Conservation (phyloP, 345 rosid species). For the Pistacia vera region DNA sequence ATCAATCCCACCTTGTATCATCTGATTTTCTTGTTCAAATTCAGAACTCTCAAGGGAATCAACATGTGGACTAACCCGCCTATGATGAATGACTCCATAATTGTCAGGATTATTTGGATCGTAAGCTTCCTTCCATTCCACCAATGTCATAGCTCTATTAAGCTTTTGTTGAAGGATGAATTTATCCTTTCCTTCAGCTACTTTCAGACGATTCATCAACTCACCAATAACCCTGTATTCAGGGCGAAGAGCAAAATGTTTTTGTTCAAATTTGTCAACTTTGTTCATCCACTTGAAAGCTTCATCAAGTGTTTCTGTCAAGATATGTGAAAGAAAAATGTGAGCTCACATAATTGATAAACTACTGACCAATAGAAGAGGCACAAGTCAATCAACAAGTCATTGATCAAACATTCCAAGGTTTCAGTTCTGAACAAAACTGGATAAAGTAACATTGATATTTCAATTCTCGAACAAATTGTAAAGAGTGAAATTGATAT, state of each 20-base stretch:
- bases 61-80: constrained; percentile 41
- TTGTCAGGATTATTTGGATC: constrained; percentile 87
- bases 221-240: constrained; percentile 94
- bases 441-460: background rate
- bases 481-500: background rate
- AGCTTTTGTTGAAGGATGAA: constrained; percentile 85
- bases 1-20: constrained; percentile 30
- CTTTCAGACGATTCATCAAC: constrained; percentile 74
- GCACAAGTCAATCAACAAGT: background rate
- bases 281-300: constrained; percentile 74
- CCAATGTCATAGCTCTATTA: constrained; percentile 84
- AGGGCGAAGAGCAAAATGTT: constrained; percentile 69
- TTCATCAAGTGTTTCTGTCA: constrained; percentile 75
- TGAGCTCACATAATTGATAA: background rate
- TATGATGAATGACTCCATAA: constrained; percentile 64
- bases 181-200: constrained; percentile 87
- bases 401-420: background rate
- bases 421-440: background rate
- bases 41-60: constrained; percentile 36
- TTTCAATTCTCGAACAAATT: background rate
- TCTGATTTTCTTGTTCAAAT: constrained; percentile 39
- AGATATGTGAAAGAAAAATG: background rate
- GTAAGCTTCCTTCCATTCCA: constrained; percentile 85
- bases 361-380: background rate
- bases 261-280: constrained; percentile 81